Evolutionary conservation across 495 filamentous ascomycete species (phyloP).

Genomic region (Aspergillus nanangensis): DNA sequence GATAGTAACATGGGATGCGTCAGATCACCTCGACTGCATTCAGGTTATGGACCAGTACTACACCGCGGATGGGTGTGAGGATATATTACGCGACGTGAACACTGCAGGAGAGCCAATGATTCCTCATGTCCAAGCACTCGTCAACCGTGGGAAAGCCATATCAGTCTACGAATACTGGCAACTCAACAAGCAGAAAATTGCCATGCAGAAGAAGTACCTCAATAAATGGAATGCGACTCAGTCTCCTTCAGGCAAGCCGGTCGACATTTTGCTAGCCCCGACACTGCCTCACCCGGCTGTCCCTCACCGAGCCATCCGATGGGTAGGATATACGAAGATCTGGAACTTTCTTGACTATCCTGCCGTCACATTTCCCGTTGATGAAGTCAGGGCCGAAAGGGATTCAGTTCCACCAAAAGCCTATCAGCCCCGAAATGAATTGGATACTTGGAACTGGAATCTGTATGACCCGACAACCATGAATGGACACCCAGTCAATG

Average conservation of each 20-base stretch:
- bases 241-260: conserved; percentile 42
- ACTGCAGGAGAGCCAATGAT: conserved; percentile 50
- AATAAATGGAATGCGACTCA: conserved; percentile 48
- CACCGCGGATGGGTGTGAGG: conserved; percentile 51
- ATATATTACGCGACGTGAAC: conserved; percentile 44
- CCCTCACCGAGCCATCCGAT: conserved; percentile 41
- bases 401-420: conserved; percentile 34
- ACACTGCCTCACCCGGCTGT: conserved; percentile 43
- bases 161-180: conserved; percentile 55
- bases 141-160: conserved; percentile 46
- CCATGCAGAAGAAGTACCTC: conserved; percentile 50
- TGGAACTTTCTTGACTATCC: conserved; percentile 71
- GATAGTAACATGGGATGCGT: conserved; percentile 41
- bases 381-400: conserved; percentile 43
- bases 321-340: conserved; percentile 58
- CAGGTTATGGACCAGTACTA: conserved; percentile 48
- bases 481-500: conserved; percentile 41
- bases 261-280: conserved; percentile 63
- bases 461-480: conserved; percentile 39
- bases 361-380: conserved; percentile 51
- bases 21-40: conserved; percentile 39
- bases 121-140: conserved; percentile 42
- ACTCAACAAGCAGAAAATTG: conserved; percentile 47
- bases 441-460: conserved; percentile 48
- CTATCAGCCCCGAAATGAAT: conserved; percentile 46